Base-by-base conservation (phyloP, 1,139 yeast genomes). In the Geotrichum cucujoidarum region DNA sequence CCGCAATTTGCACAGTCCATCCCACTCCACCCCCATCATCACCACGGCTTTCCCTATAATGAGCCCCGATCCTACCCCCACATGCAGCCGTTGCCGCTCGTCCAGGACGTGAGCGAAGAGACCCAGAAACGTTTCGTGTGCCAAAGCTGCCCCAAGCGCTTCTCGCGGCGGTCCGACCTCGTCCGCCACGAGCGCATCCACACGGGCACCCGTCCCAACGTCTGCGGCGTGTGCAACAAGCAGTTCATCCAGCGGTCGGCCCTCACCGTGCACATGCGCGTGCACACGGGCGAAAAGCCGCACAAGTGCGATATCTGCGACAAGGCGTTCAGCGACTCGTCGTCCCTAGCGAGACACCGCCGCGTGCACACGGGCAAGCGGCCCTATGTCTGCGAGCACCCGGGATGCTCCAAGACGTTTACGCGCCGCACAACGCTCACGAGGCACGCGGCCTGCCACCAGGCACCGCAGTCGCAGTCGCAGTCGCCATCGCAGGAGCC, bases 251-350 rank as follows among this genome's bases (percentile, higher is more conserved):
- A 89, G 56, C 74, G 82, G 40, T 87, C 83, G 57, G 89, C 84
- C 57, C 67, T 83, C 53, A 82, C 89, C 10, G 75, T 88, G 55
- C 90, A 83, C 62, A 66, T 78, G 54, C 70, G 95, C 51, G 87
- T 86, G 18, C 95, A 87, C 64, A 86, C 95, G 0, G 97, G 97
- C 20, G 95, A 88, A 59, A 77, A 92, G 56, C 72, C 72, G 0
- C 70, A 67, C 51, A 60, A 59, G 40, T 68, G 72, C 51, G 63
- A 60, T 20, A 57, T 60, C 4, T 68, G 72, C 46, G 57, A 54
- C 34, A 65, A 69, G 43, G 63, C 66, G 14, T 69, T 69, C 50
- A 63, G 70, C 46, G 73, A 69, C 52, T 67, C 72, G n/a, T 66
- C 70, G 13, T 68, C 72, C 4, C 53, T 69, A 38, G 71, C 72